phyloP scores from a whole-genome alignment of 805 yeast genomes.

The Wickerhamomyces mucosus region DNA sequence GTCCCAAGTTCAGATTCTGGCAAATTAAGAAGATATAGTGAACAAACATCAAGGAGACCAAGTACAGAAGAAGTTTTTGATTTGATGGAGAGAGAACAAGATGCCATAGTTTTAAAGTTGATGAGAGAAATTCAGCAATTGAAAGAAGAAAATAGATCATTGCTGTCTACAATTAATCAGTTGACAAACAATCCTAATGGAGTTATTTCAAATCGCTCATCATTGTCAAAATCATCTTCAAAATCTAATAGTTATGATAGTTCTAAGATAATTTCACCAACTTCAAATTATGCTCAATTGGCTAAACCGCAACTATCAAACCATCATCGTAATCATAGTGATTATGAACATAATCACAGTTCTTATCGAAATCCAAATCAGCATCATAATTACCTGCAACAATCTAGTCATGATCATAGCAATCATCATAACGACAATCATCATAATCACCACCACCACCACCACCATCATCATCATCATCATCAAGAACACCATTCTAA shows the following conservation, averaged over 20 bases:
- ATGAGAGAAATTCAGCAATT: slow-evolving; percentile 51
- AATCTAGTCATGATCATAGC: too few relatives aligned
- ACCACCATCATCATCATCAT: too few relatives aligned
- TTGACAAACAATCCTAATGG: slow-evolving; percentile 5
- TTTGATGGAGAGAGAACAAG: slow-evolving; percentile 65
- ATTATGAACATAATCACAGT: too few relatives aligned
- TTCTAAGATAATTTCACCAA: too few relatives aligned
- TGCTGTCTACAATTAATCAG: slow-evolving; percentile 20
- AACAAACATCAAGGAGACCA: slow-evolving; percentile 14
- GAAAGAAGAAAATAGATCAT: slow-evolving; percentile 40
- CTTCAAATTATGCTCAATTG: neutral
- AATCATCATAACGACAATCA: too few relatives aligned
- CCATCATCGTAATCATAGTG: neutral
- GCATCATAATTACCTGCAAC: too few relatives aligned
- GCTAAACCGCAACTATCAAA: neutral
- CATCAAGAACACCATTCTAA: neutral
- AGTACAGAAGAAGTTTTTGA: slow-evolving; percentile 43
- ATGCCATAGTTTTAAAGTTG: slow-evolving; percentile 57
- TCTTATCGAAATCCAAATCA: too few relatives aligned
- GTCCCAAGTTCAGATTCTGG: slow-evolving; percentile 5
- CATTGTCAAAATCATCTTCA: too few relatives aligned
- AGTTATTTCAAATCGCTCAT: too few relatives aligned
- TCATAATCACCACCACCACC: too few relatives aligned
- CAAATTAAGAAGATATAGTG: slow-evolving; percentile 13
- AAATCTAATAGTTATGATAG: too few relatives aligned